Conservation (phyloP, 352 stramenopile genomes). For the Peronospora farinosa region DNA sequence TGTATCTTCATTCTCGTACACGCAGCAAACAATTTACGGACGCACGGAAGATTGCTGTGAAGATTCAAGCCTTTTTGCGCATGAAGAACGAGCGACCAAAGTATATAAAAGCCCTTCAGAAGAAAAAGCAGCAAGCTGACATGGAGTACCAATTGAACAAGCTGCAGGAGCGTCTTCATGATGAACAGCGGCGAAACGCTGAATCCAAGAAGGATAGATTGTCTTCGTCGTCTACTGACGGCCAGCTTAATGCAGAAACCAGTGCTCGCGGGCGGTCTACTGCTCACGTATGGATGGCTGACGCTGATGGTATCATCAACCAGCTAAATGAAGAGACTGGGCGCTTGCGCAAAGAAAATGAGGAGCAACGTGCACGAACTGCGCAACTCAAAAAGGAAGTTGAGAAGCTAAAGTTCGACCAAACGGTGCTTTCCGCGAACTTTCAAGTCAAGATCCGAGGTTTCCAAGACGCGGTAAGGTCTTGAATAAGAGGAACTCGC, state of each 20-base stretch:
- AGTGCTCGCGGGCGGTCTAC: constrained; percentile 55
- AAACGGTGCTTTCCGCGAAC: constrained; percentile 66
- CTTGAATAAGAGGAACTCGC: neutral
- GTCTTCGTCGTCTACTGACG: constrained; percentile 37
- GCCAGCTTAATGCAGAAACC: constrained; percentile 34
- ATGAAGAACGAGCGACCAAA: constrained; percentile 59
- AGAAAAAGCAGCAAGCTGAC: constrained; percentile 52
- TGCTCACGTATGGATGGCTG: constrained; percentile 78
- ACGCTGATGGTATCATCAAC: constrained; percentile 77
- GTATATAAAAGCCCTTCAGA: constrained; percentile 42
- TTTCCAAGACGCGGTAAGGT: constrained; percentile 49
- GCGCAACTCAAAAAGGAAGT: constrained; percentile 54
- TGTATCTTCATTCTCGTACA: neutral
- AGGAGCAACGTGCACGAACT: constrained; percentile 50
- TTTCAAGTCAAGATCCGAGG: constrained; percentile 83
- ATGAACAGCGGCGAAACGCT: constrained; percentile 58
- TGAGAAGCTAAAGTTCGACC: constrained; percentile 69
- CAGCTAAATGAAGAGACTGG: constrained; percentile 69
- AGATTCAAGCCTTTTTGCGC: constrained; percentile 56
- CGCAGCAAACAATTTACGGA: constrained; percentile 50
- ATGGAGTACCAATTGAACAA: constrained; percentile 54
- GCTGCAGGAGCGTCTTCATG: constrained; percentile 53
- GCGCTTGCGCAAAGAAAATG: constrained; percentile 68
- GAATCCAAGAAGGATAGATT: constrained; percentile 43
- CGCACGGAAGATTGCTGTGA: constrained; percentile 43